Conservation (phyloP, 2,329 filamentous ascomycete genomes). For the Aspergillus pseudoterreus region DNA sequence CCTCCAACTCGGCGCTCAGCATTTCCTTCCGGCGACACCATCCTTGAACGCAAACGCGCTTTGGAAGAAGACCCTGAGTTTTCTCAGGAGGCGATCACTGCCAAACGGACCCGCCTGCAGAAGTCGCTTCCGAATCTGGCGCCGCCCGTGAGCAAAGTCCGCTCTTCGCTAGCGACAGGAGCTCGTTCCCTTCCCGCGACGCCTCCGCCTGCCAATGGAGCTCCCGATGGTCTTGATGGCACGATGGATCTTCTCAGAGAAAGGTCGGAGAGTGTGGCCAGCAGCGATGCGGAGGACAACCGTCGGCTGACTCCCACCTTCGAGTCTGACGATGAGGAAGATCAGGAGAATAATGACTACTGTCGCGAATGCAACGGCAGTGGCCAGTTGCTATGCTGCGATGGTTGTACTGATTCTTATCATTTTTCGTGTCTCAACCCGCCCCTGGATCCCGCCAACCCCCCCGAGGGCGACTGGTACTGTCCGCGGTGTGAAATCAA, state of each 20-base stretch:
- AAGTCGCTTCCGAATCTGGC: slow-evolving; percentile 18
- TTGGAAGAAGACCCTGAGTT: slow-evolving; percentile 28
- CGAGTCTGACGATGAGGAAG: slow-evolving; percentile 9
- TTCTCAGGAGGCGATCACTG: slow-evolving; percentile 20
- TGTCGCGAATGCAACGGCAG: slow-evolving; percentile 82
- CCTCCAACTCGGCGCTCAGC: slow-evolving; percentile 12
- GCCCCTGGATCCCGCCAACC: slow-evolving; percentile 60
- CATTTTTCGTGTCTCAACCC: slow-evolving; percentile 88
- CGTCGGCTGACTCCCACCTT: slow-evolving; percentile 18
- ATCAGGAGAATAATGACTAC: slow-evolving; percentile 75
- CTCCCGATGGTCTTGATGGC: background rate
- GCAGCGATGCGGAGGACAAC: slow-evolving; percentile 23
- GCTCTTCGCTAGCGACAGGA: slow-evolving; percentile 19
- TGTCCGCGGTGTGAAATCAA: slow-evolving; percentile 62
- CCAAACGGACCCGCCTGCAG: slow-evolving; percentile 25
- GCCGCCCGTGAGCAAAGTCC: slow-evolving; percentile 23
- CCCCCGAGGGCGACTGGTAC: slow-evolving; percentile 74
- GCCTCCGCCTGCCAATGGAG: slow-evolving; percentile 1
- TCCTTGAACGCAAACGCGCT: slow-evolving; percentile 24
- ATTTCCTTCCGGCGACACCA: slow-evolving; percentile 19
- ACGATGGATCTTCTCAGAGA: slow-evolving; percentile 2
- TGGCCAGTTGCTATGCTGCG: slow-evolving; percentile 87
- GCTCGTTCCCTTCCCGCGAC: slow-evolving; percentile 12
- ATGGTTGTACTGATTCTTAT: slow-evolving; percentile 85
- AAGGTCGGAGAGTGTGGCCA: slow-evolving; percentile 17